Conservation (phyloP, 352 stramenopile genomes). For the Phytophthora uliginosa region DNA sequence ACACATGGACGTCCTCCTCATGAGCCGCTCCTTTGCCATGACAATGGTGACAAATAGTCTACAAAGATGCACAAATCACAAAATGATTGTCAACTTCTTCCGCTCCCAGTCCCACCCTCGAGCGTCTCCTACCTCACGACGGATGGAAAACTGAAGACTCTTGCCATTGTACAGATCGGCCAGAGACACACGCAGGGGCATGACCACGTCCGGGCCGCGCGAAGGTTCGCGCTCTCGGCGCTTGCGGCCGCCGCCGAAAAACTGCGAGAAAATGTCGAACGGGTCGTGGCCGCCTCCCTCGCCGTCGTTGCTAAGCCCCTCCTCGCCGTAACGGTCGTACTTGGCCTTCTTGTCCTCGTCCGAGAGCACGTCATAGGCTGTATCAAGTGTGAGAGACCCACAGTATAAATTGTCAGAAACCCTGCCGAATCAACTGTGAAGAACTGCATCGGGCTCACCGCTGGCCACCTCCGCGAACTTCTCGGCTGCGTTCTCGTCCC, state of each 20-base stretch:
- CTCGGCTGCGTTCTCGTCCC: slow-evolving; percentile 82
- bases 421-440: neutral
- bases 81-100: slow-evolving; percentile 4
- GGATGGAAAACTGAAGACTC: slow-evolving; percentile 95
- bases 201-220: slow-evolving; percentile 75
- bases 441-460: slow-evolving; percentile 40
- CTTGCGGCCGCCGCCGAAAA: slow-evolving; percentile 64
- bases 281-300: slow-evolving; percentile 72
- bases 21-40: slow-evolving; percentile 91
- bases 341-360: slow-evolving; percentile 91
- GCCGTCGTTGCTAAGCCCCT: slow-evolving; percentile 73
- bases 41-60: slow-evolving; percentile 95
- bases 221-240: slow-evolving; percentile 63
- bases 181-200: slow-evolving; percentile 95
- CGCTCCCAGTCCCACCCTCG: neutral
- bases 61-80: slow-evolving; percentile 31
- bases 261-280: slow-evolving; percentile 87
- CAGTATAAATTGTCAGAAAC: slow-evolving; percentile 4
- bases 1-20: slow-evolving; percentile 93
- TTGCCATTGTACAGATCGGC: slow-evolving; percentile 98
- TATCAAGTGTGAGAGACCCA: slow-evolving; percentile 21
- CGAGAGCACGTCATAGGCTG: slow-evolving; percentile 93
- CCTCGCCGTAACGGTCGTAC: slow-evolving; percentile 94
- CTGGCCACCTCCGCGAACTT: slow-evolving; percentile 91
- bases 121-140: slow-evolving; percentile 64